Percentiles rank a stretch among this genome's conserved stretches.
These are phyloP conservation scores for Irpex rosettiformis DNA, from an alignment of 1,284 basidiomycete species.

Conservation along the genomic window DNA sequence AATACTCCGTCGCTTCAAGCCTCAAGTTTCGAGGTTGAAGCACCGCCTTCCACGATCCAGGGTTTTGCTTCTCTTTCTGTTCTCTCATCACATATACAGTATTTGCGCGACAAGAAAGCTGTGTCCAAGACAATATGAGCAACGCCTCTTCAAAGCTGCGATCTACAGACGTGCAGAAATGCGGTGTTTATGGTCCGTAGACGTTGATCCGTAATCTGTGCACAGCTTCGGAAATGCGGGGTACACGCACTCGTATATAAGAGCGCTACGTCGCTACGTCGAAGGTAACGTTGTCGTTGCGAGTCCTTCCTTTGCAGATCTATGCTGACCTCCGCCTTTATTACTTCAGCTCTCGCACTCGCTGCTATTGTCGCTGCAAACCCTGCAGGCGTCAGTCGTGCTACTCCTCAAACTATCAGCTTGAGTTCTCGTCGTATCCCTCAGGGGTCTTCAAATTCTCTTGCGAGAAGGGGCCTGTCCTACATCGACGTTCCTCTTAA, in stretches of 20 bases:
- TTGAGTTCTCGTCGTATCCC: conserved; percentile 36
- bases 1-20: background rate
- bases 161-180: background rate
- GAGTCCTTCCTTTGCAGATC: background rate
- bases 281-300: too few species aligned
- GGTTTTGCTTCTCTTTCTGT: too few species aligned
- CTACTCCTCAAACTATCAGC: conserved; percentile 24
- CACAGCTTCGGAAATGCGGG: too few species aligned
- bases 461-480: conserved; percentile 31
- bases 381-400: conserved; percentile 2
- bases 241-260: too few species aligned
- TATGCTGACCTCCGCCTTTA: background rate
- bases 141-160: too few species aligned
- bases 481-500: conserved; percentile 40
- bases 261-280: too few species aligned
- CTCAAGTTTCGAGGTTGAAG: too few species aligned
- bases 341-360: background rate
- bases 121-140: too few species aligned
- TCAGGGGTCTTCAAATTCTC: conserved; percentile 12
- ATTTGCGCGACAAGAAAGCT: too few species aligned
- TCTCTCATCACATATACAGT: too few species aligned
- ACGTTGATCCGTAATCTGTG: too few species aligned
- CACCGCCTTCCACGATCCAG: too few species aligned
- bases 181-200: background rate
- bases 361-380: background rate